Evolutionary conservation across 176 grass and related monocot species (phyloP).

Genomic region (Oryza australiensis): DNA sequence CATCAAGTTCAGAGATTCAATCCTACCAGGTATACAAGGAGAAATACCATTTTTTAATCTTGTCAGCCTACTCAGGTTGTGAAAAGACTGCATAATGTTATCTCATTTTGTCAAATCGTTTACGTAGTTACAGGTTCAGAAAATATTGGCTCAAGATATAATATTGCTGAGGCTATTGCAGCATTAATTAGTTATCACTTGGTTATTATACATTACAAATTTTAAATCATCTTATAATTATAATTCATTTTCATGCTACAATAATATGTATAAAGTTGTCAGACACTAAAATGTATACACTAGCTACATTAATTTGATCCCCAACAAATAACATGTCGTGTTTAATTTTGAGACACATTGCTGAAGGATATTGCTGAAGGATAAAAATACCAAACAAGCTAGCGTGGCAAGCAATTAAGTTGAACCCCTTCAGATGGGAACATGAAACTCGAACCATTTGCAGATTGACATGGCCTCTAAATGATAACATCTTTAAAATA

Average conservation of each 20-base stretch:
- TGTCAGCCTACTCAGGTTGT: background rate
- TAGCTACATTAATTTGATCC: background rate
- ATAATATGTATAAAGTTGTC: background rate
- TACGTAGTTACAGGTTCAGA: background rate
- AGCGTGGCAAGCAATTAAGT: background rate
- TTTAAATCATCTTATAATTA: too few species aligned
- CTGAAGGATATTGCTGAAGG: background rate
- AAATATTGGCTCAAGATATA: too few species aligned
- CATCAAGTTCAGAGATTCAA: conserved; percentile 54
- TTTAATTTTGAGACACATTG: background rate
- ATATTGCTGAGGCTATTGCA: background rate
- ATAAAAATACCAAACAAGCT: background rate
- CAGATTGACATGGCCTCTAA: background rate
- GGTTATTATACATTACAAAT: too few species aligned
- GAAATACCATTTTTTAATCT: background rate
- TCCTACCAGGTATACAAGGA: conserved; percentile 35
- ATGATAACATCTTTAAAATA: background rate
- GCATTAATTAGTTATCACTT: too few species aligned
- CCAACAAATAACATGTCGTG: background rate
- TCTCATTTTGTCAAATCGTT: background rate
- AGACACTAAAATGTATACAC: background rate
- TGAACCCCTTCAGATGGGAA: background rate
- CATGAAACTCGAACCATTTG: background rate
- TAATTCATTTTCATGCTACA: background rate
- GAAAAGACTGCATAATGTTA: background rate